Evolutionary conservation across 352 stramenopile species (phyloP), one percentile per base, ranked within the genome.

Genomic region (Globisporangium barbulae): DNA sequence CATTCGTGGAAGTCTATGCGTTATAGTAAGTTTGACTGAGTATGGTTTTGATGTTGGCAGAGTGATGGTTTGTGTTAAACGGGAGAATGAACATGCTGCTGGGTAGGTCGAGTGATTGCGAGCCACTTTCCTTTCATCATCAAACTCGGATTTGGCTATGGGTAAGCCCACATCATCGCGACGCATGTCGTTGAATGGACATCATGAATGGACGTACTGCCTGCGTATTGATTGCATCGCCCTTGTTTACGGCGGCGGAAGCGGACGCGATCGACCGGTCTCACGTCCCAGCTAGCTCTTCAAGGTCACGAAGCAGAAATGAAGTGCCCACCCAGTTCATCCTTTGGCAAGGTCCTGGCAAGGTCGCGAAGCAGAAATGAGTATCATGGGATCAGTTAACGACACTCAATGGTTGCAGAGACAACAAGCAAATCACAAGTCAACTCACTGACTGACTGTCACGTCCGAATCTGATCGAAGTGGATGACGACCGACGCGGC

Each of bases 121-220:
- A 52, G 35, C 39, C 22, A 61, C 37, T 61, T 50, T 61, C 22
- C 3, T 22, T 21, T 53, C 54, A 48, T 37, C 54, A 41, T 53
- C 54, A 61, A 54, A 37, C 6, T 15, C 19, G 48, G 10, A 9
- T n/a, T 8, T 9, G 21, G 28, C 5, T 12, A 47, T 21, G 19
- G 41, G 13, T 15, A 7, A 13, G n/a, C 30, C 13, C 50, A 5
- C 50, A 44, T 57, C 50, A 25, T 19, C 25, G 31, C 10, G 10
- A 44, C 42, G 50, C 10, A 4, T 4, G 30, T 30, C 28, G 50
- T 57, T 57, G 13, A 44, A 30, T n/a, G 35, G 35, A 41, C 35
- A 12, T 41, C 44, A 17, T 28, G 15, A 10, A 9, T 41, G 35
- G 15, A 12, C 35, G 35, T 41, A 28, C 25, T 28, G 25, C 25